Percentiles rank a stretch among this genome's conserved stretches.
phyloP scores from a whole-genome alignment of 208 protist genomes.

The Acanthamoeba triangularis region DNA sequence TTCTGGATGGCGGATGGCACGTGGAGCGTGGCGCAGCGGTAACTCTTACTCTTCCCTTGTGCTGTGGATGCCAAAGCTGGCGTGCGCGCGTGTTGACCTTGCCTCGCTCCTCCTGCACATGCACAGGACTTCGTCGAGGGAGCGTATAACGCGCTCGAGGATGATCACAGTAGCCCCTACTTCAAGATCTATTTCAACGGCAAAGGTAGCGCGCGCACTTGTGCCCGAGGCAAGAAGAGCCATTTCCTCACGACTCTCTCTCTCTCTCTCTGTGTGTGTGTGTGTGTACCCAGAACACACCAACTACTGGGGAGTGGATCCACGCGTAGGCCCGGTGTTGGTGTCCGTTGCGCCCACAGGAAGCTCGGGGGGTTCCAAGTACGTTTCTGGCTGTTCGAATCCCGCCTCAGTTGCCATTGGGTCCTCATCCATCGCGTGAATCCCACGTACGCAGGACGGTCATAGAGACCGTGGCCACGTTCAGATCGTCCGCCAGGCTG shows the following conservation, averaged over 20 bases:
- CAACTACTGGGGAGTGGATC: constrained; percentile 59
- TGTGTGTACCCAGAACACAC: constrained; percentile 23
- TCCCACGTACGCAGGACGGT: background rate
- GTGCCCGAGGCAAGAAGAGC: background rate
- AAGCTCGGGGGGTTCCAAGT: background rate
- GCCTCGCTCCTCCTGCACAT: too few species aligned
- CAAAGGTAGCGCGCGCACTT: background rate
- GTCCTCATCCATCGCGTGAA: background rate
- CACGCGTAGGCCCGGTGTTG: background rate
- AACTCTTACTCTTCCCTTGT: too few species aligned
- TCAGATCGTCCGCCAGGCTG: background rate
- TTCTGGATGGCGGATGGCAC: background rate
- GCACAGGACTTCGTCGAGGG: constrained; percentile 38
- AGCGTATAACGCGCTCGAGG: constrained; percentile 62
- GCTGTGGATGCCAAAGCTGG: background rate
- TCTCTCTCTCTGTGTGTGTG: too few species aligned
- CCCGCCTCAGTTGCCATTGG: background rate
- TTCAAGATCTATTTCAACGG: constrained; percentile 48
- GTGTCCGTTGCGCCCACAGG: constrained; percentile 18
- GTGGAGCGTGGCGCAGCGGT: constrained; percentile 11
- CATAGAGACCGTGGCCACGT: constrained; percentile 13
- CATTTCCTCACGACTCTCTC: background rate
- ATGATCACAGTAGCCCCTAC: constrained; percentile 27
- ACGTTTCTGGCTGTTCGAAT: too few species aligned
- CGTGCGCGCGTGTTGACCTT: background rate